Evolutionary conservation across 495 filamentous ascomycete genomes (phyloP).

Genomic region (Penicillium samsonianum): DNA sequence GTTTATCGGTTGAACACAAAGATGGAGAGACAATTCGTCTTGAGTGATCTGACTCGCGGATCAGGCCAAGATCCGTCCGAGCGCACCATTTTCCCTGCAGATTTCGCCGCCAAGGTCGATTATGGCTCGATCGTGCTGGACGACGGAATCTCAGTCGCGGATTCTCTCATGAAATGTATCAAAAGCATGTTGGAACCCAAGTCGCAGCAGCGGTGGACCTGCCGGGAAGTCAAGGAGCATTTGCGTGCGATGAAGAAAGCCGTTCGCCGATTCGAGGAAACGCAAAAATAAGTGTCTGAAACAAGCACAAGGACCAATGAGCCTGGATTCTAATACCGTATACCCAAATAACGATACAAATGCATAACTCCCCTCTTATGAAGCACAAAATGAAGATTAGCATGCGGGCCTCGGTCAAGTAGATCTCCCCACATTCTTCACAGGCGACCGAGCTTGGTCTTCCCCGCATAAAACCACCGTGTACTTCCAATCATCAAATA

Average conservation of each 20-base stretch:
- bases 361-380: slow-evolving; percentile 4
- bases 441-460: slow-evolving; percentile 15
- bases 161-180: slow-evolving; percentile 44
- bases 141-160: slow-evolving; percentile 34
- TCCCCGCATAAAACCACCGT: slow-evolving; percentile 8
- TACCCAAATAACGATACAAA: slow-evolving; percentile 12
- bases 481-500: neutral
- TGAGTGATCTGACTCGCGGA: slow-evolving; percentile 44
- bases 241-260: slow-evolving; percentile 29
- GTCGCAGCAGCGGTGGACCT: slow-evolving; percentile 44
- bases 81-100: slow-evolving; percentile 31
- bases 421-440: slow-evolving; percentile 14
- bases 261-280: slow-evolving; percentile 17
- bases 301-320: neutral
- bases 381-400: slow-evolving; percentile 1
- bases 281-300: neutral
- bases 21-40: slow-evolving; percentile 55
- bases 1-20: slow-evolving; percentile 52
- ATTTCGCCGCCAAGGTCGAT: slow-evolving; percentile 44
- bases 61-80: slow-evolving; percentile 17
- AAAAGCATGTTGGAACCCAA: slow-evolving; percentile 49
- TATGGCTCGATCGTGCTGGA: slow-evolving; percentile 31
- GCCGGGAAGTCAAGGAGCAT: slow-evolving; percentile 33
- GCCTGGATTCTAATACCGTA: neutral
- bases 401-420: slow-evolving; percentile 10